Evolutionary conservation across 2,329 filamentous ascomycete genomes (phyloP).

Genomic region (Penicillium digitatum): DNA sequence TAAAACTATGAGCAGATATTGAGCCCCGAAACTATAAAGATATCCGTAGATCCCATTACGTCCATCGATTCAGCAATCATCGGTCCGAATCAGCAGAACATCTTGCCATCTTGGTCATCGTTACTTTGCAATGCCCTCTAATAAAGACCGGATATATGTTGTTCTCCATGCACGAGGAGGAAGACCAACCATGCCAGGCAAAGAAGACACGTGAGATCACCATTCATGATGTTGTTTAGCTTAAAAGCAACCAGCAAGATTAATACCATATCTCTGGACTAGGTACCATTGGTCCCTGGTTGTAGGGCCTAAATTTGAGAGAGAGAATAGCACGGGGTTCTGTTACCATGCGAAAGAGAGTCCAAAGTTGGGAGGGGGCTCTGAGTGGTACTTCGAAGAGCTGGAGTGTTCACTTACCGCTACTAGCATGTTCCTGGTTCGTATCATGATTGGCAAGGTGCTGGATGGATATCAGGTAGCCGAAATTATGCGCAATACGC

Average conservation of each 20-base stretch:
- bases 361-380: slow-evolving; percentile 6
- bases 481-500: slow-evolving; percentile 30
- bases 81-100: background rate
- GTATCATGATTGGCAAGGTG: slow-evolving; percentile 36
- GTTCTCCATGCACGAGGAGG: slow-evolving; percentile 28
- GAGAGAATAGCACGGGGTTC: slow-evolving; percentile 16
- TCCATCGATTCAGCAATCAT: background rate
- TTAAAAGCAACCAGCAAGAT: background rate
- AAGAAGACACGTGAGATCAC: slow-evolving; percentile 27
- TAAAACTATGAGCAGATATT: background rate
- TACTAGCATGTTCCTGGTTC: slow-evolving; percentile 31
- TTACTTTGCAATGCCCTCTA: slow-evolving; percentile 11
- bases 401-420: slow-evolving; percentile 15
- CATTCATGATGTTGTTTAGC: background rate
- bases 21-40: background rate
- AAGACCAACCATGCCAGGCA: slow-evolving; percentile 21
- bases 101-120: background rate
- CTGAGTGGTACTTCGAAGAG: slow-evolving; percentile 32
- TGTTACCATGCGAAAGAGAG: slow-evolving; percentile 38
- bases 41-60: background rate
- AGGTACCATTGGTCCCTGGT: slow-evolving; percentile 43
- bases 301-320: slow-evolving; percentile 37
- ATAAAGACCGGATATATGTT: slow-evolving; percentile 34
- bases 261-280: background rate
- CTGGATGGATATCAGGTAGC: slow-evolving; percentile 25